phyloP scores from a whole-genome alignment of 306 rosid genomes.

The Vigna angularis region DNA sequence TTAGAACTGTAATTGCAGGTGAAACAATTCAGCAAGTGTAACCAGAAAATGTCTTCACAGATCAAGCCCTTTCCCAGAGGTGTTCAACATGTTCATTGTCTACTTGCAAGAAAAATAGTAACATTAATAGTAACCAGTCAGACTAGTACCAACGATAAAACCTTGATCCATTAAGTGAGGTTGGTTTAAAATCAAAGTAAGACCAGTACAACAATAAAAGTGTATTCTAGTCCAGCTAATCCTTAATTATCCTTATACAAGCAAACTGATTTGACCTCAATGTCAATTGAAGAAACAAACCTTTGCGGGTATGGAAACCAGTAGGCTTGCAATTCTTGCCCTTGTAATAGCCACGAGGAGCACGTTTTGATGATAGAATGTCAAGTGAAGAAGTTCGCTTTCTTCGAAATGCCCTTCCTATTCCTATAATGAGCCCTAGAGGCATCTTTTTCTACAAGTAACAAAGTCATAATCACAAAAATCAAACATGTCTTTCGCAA shows the following conservation, averaged over 20 bases:
- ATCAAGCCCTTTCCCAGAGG: constrained; percentile 2
- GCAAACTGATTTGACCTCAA: background rate
- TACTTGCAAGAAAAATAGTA: constrained; percentile 7
- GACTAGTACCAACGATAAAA: background rate
- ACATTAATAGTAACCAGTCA: background rate
- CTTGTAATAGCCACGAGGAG: constrained; percentile 82
- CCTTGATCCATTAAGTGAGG: no score
- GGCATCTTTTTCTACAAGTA: constrained; percentile 48
- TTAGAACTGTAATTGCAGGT: background rate
- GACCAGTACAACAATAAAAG: background rate
- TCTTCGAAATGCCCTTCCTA: constrained; percentile 56
- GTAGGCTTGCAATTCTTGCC: constrained; percentile 94
- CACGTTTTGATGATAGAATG: constrained; percentile 82
- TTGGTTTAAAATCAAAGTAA: background rate
- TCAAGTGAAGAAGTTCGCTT: constrained; percentile 63
- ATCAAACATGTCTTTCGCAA: background rate
- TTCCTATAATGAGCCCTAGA: constrained; percentile 57
- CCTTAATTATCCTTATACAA: background rate
- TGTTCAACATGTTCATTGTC: background rate
- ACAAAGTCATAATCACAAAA: constrained; percentile 9
- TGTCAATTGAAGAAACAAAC: constrained; percentile 45
- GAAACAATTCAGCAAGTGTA: background rate
- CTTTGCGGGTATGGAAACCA: constrained; percentile 89
- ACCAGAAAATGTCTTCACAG: constrained; percentile 19
- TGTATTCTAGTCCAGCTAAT: constrained; percentile 31